Conservation (phyloP, 2,329 filamentous ascomycete genomes). For the Fusarium nodosum region DNA sequence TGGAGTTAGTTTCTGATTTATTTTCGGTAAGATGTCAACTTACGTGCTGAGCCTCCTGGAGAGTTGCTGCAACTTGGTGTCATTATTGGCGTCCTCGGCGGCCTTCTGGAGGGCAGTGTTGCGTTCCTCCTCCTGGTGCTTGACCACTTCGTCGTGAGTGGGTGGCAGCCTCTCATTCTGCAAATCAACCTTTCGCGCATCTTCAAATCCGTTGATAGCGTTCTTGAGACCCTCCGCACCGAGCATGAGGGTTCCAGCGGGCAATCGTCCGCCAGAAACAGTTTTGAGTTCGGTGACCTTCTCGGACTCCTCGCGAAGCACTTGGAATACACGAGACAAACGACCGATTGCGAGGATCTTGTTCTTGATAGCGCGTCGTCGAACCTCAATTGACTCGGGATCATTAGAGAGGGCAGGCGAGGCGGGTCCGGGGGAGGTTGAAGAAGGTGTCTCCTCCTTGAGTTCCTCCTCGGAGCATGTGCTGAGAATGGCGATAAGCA, state of each 20-base stretch:
- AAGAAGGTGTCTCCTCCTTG: constrained; percentile 84
- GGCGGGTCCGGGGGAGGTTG: constrained; percentile 75
- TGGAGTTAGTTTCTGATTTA: not conserved
- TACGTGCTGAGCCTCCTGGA: constrained; percentile 96
- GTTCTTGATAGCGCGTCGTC: constrained; percentile 98
- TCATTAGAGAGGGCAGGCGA: constrained; percentile 79
- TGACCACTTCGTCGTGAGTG: constrained; percentile 89
- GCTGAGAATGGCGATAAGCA: constrained; percentile 98
- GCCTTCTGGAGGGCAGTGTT: constrained; percentile 88
- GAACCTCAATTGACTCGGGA: constrained; percentile 90
- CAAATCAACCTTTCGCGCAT: constrained; percentile 94
- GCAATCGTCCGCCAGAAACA: constrained; percentile 89
- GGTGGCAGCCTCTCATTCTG: constrained; percentile 97
- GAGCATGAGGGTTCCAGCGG: constrained; percentile 96
- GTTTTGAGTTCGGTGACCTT: constrained; percentile 98
- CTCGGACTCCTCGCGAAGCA: constrained; percentile 96
- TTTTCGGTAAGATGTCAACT: constrained; percentile 25
- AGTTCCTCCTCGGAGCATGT: constrained; percentile 99
- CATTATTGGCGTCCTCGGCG: constrained; percentile 89
- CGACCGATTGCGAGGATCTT: constrained; percentile 98
- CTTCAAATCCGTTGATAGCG: constrained; percentile 96
- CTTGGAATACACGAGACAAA: constrained; percentile 97
- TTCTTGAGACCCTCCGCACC: constrained; percentile 99
- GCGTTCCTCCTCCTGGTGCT: constrained; percentile 84
- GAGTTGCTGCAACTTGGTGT: constrained; percentile 86